A percentile compares a stretch with the other conserved stretches of the same genome.
Evolutionary conservation across 2,329 filamentous ascomycete species (phyloP).

Genomic region (Xylaria sp.): DNA sequence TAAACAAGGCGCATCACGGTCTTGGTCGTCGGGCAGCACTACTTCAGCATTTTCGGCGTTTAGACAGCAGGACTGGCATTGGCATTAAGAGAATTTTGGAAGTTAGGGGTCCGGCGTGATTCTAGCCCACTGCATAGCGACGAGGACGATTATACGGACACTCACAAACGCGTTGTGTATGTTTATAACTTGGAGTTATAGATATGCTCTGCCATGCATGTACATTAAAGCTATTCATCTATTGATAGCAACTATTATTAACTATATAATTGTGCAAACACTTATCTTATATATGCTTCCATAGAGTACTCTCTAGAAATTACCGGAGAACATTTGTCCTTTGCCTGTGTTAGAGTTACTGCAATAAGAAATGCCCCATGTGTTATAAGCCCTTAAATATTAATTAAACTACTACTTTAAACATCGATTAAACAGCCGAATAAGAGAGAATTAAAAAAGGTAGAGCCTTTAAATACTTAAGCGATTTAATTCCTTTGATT

Average conservation of each 20-base stretch:
- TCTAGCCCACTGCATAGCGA: slow-evolving; percentile 39
- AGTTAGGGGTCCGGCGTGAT: slow-evolving; percentile 19
- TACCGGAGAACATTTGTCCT: too few species aligned
- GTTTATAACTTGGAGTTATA: slow-evolving; percentile 10
- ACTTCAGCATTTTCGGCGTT: slow-evolving; percentile 39
- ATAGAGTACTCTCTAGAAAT: too few species aligned
- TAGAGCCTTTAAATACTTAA: too few species aligned
- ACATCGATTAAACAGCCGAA: too few species aligned
- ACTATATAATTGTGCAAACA: slow-evolving; percentile 11
- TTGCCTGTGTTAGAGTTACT: too few species aligned
- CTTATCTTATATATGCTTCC: too few species aligned
- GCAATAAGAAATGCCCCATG: too few species aligned
- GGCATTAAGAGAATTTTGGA: slow-evolving; percentile 14
- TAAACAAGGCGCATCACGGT: slow-evolving; percentile 20
- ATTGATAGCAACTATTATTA: neutral
- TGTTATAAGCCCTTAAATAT: too few species aligned
- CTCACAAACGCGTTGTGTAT: slow-evolving; percentile 20
- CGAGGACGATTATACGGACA: slow-evolving; percentile 20
- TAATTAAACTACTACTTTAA: too few species aligned
- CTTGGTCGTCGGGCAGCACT: slow-evolving; percentile 4
- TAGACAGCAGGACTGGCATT: slow-evolving; percentile 25
- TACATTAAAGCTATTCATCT: slow-evolving; percentile 15
- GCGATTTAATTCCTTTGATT: too few species aligned
- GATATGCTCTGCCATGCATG: neutral
- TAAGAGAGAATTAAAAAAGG: too few species aligned